These are phyloP conservation scores for Tylopilus sp. DNA, from an alignment of 768 basidiomycete genomes.

Conservation along the genomic window DNA sequence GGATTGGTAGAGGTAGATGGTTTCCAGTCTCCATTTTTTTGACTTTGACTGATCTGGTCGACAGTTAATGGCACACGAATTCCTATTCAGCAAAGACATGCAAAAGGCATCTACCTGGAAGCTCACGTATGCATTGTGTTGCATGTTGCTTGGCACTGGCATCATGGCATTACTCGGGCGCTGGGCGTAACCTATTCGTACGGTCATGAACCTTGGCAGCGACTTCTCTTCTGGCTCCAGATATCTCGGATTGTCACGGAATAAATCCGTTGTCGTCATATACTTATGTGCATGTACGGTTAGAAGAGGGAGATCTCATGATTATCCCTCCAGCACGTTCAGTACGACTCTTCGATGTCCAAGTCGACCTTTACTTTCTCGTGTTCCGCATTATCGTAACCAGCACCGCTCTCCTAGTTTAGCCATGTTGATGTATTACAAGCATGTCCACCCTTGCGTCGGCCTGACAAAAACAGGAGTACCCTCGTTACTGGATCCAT, in stretches of 20 bases:
- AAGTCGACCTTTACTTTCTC: constrained; percentile 21
- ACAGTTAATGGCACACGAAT: constrained; percentile 89
- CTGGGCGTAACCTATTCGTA: constrained; percentile 68
- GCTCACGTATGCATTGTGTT: constrained; percentile 69
- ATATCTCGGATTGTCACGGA: too few relatives aligned
- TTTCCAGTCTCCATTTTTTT: not conserved
- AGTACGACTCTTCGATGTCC: constrained; percentile 2
- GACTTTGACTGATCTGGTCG: constrained; percentile 1
- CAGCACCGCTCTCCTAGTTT: too few relatives aligned
- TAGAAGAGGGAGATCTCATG: too few relatives aligned
- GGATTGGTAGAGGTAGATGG: constrained; percentile 71
- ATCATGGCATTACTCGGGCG: constrained; percentile 89
- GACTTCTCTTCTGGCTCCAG: too few relatives aligned
- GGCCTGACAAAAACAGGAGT: too few relatives aligned
- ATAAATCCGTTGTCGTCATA: too few relatives aligned
- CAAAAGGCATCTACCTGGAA: constrained; percentile 61
- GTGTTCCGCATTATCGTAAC: too few relatives aligned
- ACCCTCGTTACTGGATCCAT: too few relatives aligned
- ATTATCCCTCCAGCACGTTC: not conserved
- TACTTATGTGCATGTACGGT: too few relatives aligned
- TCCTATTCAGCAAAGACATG: constrained; percentile 87
- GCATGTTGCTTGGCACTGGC: constrained; percentile 78
- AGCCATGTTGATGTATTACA: too few relatives aligned
- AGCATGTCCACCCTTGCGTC: too few relatives aligned
- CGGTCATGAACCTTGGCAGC: not conserved